These are phyloP conservation scores for Penicillium turbatum DNA, from an alignment of 495 filamentous ascomycete genomes.

Conservation along the genomic window DNA sequence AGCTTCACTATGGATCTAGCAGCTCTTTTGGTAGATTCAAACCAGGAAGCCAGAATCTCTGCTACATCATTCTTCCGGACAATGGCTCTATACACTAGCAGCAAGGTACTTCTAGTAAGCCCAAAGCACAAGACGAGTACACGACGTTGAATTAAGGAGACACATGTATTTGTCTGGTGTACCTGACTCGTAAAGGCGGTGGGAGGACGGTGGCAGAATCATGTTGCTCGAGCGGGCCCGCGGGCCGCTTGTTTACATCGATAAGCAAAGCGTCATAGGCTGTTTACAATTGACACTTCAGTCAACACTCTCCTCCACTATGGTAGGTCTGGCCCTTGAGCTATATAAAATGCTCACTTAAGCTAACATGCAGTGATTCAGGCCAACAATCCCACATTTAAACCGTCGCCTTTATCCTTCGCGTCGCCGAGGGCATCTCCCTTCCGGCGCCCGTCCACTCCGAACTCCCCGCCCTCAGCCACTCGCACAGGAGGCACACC, in stretches of 20 bases:
- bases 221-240: neutral
- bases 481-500: constrained; percentile 33
- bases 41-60: too few species aligned
- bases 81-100: too few species aligned
- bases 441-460: constrained; percentile 61
- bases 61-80: too few species aligned
- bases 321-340: constrained; percentile 18
- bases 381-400: constrained; percentile 52
- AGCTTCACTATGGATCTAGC: too few species aligned
- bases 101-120: too few species aligned
- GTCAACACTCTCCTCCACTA: constrained; percentile 6
- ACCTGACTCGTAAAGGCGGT: neutral
- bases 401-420: constrained; percentile 67
- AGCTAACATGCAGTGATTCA: constrained; percentile 14
- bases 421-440: constrained; percentile 66
- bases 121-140: too few species aligned
- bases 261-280: constrained; percentile 6
- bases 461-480: constrained; percentile 42
- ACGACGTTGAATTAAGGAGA: too few species aligned
- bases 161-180: too few species aligned
- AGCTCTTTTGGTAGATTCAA: too few species aligned
- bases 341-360: neutral
- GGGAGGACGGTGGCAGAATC: neutral
- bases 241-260: constrained; percentile 8
- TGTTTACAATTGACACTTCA: constrained; percentile 5